Evolutionary conservation across 1,284 basidiomycete genomes (phyloP), one percentile per base, ranked within the genome.

Genomic region (Flammula alnicola): DNA sequence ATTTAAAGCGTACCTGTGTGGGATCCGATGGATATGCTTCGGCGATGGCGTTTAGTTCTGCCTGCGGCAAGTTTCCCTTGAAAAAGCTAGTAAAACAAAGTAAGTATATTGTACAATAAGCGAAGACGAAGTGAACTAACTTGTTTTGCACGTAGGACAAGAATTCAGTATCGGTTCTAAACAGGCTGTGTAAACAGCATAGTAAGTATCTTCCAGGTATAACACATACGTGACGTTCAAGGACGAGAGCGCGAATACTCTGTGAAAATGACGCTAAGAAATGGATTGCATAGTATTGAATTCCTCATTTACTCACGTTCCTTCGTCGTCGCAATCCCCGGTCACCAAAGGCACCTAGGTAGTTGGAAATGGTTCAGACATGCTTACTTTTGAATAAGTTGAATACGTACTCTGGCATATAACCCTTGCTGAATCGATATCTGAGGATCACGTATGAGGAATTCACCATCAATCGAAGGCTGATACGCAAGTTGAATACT

Each of bases 311-410:
- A 56, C 67, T 53, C 49, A 65, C 58, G 65, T 68, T 35, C 62
- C 67, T 44, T 68, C 65, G 26, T 67, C 65, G 33, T 66, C 67
- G 4, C 60, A 56, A 40, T 54, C 45, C 3, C 65, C 67, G 3
- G 61, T 45, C 22, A 67, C 56, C 7, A 60, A 51, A 1, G 64
- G 66, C 3, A 67, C 52, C 67, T 68, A 38, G 16, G n/a, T 11
- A 45, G 29, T 36, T 30, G 22, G 23, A 19, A 16, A 31, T 6
- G 43, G 16, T 12, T 30, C 14, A 25, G 12, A 17, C 19, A 33
- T 19, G 27, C 17, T 11, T 7, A 19, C 43, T 10, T 23, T 27
- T n/a, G 2, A 36, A 19, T 33, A 42, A 14, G 30, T n/a, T 10
- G 5, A 31, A 30, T 8, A 26, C 31, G 33, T 4, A 63, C 69